Conservation (phyloP, 108 stramenopile genomes). For the Epithemia pelagica region DNA sequence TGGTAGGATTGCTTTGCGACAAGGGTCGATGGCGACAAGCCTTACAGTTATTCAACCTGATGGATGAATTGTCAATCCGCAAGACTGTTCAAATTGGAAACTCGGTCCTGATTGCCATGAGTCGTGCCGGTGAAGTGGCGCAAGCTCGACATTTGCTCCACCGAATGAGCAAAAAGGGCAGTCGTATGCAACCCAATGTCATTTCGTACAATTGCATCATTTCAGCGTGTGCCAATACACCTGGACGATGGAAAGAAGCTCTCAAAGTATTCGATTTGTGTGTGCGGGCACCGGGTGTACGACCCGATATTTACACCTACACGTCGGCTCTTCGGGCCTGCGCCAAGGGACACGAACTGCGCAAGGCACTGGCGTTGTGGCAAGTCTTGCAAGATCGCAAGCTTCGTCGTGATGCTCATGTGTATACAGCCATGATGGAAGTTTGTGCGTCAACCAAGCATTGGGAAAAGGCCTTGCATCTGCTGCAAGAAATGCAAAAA, state of each 20-base stretch:
- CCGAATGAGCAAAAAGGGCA: constrained; percentile 24
- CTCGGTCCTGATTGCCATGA: constrained; percentile 47
- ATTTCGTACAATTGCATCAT: constrained; percentile 63
- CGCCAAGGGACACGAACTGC: constrained; percentile 44
- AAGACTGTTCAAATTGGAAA: constrained; percentile 22
- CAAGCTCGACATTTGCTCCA: constrained; percentile 39
- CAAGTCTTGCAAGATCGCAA: constrained; percentile 53
- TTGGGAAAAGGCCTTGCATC: constrained; percentile 52
- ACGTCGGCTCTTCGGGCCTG: constrained; percentile 74
- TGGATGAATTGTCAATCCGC: constrained; percentile 14
- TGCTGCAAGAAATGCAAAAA: constrained; percentile 72
- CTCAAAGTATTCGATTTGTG: constrained; percentile 57
- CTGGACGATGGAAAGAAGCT: constrained; percentile 55
- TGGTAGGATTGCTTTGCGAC: constrained; percentile 39
- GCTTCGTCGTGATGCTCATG: constrained; percentile 56
- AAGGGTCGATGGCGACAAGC: constrained; percentile 52
- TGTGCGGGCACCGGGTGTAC: constrained; percentile 48
- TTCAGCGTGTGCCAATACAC: constrained; percentile 45
- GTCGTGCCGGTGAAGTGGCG: constrained; percentile 37
- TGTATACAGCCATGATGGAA: constrained; percentile 76
- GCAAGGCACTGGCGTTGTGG: constrained; percentile 52
- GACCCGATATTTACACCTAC: constrained; percentile 71
- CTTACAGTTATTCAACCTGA: constrained; percentile 37
- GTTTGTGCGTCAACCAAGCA: constrained; percentile 51
- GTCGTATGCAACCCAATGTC: constrained; percentile 27